phyloP scores from a whole-genome alignment of 305 asterid species.

The Ilex paraguariensis region DNA sequence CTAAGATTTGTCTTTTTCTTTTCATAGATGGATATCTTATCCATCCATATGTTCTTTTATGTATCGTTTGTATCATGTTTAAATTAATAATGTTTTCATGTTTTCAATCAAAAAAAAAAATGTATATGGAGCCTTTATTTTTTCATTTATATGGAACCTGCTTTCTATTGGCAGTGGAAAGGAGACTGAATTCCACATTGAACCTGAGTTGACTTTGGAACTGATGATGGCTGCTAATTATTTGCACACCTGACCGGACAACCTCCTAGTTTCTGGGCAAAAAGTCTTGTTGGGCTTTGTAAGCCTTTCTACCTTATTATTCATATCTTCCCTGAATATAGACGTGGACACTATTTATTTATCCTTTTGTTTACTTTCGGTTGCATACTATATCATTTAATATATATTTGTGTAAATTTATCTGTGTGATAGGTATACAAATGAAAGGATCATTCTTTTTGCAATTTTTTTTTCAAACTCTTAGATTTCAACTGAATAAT shows the following conservation, averaged over 20 bases:
- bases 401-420: no score
- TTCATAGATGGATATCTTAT: no score
- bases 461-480: no score
- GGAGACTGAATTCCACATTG: constrained; percentile 90
- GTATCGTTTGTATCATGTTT: no score
- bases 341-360: not conserved
- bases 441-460: no score
- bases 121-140: not conserved
- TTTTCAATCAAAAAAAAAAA: no score
- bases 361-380: not conserved
- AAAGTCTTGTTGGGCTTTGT: constrained; percentile 19
- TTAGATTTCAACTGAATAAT: no score
- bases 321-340: not conserved
- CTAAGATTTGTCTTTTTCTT: no score
- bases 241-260: constrained; percentile 64
- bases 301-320: constrained; percentile 17
- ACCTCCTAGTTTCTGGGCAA: constrained; percentile 17
- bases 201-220: constrained; percentile 97
- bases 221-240: constrained; percentile 97
- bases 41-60: no score
- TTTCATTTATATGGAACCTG: constrained; percentile 8
- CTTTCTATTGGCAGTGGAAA: constrained; percentile 58
- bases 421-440: no score
- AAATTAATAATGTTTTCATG: no score
- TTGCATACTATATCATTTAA: no score